Evolutionary conservation across 1,139 yeast species (phyloP).

Genomic region (Pneumocystis murina): DNA sequence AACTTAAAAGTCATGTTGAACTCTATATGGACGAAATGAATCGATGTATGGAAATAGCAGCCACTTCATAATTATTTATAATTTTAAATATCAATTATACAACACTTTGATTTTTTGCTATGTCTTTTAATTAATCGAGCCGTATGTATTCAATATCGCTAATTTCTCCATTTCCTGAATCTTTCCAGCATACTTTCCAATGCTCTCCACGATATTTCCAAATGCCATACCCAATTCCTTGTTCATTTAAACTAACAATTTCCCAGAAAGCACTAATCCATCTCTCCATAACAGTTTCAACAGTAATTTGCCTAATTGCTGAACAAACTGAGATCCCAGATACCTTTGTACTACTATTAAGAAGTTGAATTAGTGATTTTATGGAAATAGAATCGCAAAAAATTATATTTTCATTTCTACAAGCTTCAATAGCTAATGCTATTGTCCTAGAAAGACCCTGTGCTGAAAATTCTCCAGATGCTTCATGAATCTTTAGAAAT

Average conservation of each 20-base stretch:
- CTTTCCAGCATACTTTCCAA: neutral
- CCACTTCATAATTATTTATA: neutral
- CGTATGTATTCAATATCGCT: neutral
- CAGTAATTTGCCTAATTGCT: neutral
- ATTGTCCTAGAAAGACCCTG: neutral
- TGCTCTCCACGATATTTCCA: neutral
- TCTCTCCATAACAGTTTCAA: neutral
- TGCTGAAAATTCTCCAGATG: neutral
- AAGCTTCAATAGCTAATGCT: neutral
- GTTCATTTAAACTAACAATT: neutral
- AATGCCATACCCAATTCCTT: neutral
- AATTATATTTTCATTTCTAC: neutral
- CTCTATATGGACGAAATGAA: constrained; percentile 37
- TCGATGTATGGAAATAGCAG: constrained; percentile 22
- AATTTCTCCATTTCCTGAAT: neutral
- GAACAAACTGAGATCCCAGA: neutral
- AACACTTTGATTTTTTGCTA: neutral
- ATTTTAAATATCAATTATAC: neutral
- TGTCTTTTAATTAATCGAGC: neutral
- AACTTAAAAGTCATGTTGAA: constrained; percentile 39
- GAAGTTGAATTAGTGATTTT: neutral
- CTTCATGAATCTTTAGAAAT: neutral
- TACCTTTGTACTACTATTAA: neutral
- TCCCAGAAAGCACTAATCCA: neutral
- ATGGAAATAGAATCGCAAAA: neutral